Conservation (phyloP, 352 stramenopile species). For the Pythium vanterpoolii region DNA sequence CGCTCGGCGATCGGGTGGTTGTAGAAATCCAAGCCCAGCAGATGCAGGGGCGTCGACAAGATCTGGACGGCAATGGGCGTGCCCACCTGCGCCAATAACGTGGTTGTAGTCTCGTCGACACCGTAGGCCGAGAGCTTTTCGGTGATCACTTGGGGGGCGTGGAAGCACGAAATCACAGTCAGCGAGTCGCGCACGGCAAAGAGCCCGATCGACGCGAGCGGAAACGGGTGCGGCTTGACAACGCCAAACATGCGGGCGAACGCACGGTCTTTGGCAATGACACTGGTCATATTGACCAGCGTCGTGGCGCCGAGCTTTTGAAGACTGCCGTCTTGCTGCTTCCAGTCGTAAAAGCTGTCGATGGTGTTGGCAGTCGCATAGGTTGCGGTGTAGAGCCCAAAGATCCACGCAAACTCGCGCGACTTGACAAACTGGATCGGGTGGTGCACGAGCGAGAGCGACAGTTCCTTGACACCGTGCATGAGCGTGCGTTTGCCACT, state of each 20-base stretch:
- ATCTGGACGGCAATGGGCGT: conserved; percentile 46
- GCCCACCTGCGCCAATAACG: conserved; percentile 40
- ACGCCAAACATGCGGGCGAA: conserved; percentile 68
- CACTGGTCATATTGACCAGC: conserved; percentile 52
- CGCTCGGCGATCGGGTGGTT: conserved; percentile 33
- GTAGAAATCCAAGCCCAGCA: conserved; percentile 61
- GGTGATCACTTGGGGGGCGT: conserved; percentile 37
- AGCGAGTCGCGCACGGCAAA: conserved; percentile 52
- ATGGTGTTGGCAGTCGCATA: conserved; percentile 57
- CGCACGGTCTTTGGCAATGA: conserved; percentile 59
- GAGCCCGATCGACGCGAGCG: conserved; percentile 39
- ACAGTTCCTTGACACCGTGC: conserved; percentile 31
- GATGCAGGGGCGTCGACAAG: conserved; percentile 56
- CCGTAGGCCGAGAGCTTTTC: conserved; percentile 27
- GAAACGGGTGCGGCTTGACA: conserved; percentile 38
- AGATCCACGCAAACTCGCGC: conserved; percentile 60
- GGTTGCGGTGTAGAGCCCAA: conserved; percentile 53
- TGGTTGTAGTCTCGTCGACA: conserved; percentile 24
- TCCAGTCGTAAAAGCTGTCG: conserved; percentile 48
- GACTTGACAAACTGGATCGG: conserved; percentile 43
- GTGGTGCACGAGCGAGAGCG: conserved; percentile 26
- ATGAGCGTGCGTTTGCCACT: conserved; percentile 31
- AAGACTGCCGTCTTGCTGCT: conserved; percentile 27
- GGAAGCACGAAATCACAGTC: conserved; percentile 59
- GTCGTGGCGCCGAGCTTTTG: conserved; percentile 50